Evolutionary conservation across 495 filamentous ascomycete genomes (phyloP), one percentile per base, ranked within the genome.

Genomic region (Pseudomonodictys pantanalensis): DNA sequence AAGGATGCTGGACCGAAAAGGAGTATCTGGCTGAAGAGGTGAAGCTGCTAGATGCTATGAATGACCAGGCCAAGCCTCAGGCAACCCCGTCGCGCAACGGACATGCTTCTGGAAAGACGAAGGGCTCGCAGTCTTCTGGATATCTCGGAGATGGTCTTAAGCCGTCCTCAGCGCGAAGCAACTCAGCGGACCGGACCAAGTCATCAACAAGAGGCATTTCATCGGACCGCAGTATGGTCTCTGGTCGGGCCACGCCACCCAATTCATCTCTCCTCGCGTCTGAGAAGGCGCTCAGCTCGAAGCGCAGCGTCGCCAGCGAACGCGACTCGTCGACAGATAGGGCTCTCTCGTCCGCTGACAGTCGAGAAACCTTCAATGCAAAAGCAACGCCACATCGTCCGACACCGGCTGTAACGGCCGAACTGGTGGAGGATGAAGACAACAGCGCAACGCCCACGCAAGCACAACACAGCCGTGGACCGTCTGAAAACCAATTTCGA

Each of bases 1-100:
- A 92, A 68, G 91, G 91, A 2, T 96, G 91, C 77, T 90, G 83
- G 79, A 95, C 86, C n/a, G 91, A 96, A 69, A 86, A 87, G 57
- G 83, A 84, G 56, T 90, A 78, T 61, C 81, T 91, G 15, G 80
- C 86, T 58, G 77, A 86, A 38, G 91, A 96, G 73, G 45, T 68
- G 52, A 53, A 61, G 26, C 59, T 54, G 11, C 33, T 64, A 3
- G 54, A 64, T 44, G 24, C 52, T 47, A 11, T 20, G 2, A 32
- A 52, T 2, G 11, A 28, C 44, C 50, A 42, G 25, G 25, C 18
- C 24, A 33, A 3, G 17, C 47, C 51, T 23, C 24, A 43, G 11
- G 2, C 52, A 22, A 24, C 49, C 32, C 42, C 58, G 10, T 49
- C 51, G 30, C 58, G 50, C 17, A 62, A 62, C 28, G 58, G 58